A percentile compares a stretch with the other conserved stretches of the same genome.
Evolutionary conservation across 345 rosid species (phyloP).

Genomic region (Arabidopsis thaliana): TAIR10.1 NC_003076.8:17439001-17439500

Average conservation of each 20-base stretch:
- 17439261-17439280: background rate
- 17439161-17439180: background rate
- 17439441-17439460: no score
- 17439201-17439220: background rate
- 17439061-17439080: slow-evolving; percentile 28
- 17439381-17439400: no score
- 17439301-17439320: no score
- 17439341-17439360: no score
- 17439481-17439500: no score
- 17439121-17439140: slow-evolving; percentile 7
- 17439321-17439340: no score
- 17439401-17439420: no score
- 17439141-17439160: slow-evolving; percentile 25
- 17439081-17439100: slow-evolving; percentile 37
- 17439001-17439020: slow-evolving; percentile 26
- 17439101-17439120: slow-evolving; percentile 6
- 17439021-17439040: slow-evolving; percentile 23
- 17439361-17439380: no score
- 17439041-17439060: slow-evolving; percentile 33
- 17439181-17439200: no score
- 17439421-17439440: no score
- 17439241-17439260: background rate
- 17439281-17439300: background rate
- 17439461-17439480: no score
- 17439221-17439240: background rate